Evolutionary conservation across 495 filamentous ascomycete genomes (phyloP).

Genomic region (Podospora anserina): DNA sequence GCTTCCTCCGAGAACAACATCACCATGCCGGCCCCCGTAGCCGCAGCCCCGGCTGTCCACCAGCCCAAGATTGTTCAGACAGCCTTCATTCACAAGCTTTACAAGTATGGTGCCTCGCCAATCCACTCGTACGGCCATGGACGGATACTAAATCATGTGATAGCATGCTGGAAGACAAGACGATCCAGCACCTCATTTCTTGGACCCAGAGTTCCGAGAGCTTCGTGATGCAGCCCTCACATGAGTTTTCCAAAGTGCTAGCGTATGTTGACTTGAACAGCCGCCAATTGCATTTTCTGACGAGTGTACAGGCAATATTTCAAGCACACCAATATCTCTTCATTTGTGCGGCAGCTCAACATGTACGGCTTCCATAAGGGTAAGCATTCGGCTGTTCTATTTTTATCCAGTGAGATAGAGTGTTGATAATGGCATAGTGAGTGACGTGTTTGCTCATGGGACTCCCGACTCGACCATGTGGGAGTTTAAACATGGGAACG

Average conservation of each 20-base stretch:
- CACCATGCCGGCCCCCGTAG: conserved; percentile 46
- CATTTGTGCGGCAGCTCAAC: conserved; percentile 95
- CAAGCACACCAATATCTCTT: conserved; percentile 98
- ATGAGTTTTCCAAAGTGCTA: conserved; percentile 97
- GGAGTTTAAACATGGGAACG: conserved; percentile 99
- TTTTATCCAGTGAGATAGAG: background rate
- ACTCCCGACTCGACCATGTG: conserved; percentile 93
- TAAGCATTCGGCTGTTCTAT: conserved; percentile 37
- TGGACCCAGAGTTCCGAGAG: conserved; percentile 94
- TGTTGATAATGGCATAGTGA: conserved; percentile 58
- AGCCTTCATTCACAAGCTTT: conserved; percentile 99
- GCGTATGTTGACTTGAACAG: conserved; percentile 59
- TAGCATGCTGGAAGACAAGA: conserved; percentile 94
- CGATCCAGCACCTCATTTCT: conserved; percentile 91
- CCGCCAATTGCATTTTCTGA: conserved; percentile 6
- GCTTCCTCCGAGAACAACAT: conserved; percentile 28
- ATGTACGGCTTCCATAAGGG: conserved; percentile 99
- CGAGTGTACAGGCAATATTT: conserved; percentile 73
- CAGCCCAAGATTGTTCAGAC: conserved; percentile 98
- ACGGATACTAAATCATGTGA: conserved; percentile 39
- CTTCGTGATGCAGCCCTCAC: conserved; percentile 96
- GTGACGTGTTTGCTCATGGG: conserved; percentile 97
- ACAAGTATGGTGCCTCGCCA: conserved; percentile 65
- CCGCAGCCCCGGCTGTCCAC: conserved; percentile 82
- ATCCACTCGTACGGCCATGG: conserved; percentile 5